Conservation (phyloP, 2,329 filamentous ascomycete genomes). For the Penicillium sp. region DNA sequence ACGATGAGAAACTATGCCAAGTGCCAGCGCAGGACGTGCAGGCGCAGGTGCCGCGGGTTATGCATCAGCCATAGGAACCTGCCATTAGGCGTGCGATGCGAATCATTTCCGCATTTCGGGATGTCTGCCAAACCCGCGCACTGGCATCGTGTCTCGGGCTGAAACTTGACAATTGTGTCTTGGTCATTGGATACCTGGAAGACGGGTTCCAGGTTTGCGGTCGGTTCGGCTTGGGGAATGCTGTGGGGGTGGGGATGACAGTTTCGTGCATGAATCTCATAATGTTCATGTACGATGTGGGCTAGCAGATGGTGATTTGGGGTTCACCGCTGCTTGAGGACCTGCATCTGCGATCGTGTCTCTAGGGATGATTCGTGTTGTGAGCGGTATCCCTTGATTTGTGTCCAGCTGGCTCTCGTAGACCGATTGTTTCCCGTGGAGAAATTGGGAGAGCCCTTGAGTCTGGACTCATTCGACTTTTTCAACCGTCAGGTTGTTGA, state of each 20-base stretch:
- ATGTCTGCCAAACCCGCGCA: constrained; percentile 8
- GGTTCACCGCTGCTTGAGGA: constrained; percentile 7
- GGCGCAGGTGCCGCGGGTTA: constrained; percentile 1
- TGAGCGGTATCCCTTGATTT: constrained; percentile 11
- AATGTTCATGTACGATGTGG: neutral
- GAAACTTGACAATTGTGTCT: neutral
- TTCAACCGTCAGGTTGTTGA: neutral
- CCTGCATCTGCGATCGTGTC: neutral
- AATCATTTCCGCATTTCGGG: constrained; percentile 4
- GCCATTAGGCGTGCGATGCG: neutral
- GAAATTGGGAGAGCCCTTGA: neutral
- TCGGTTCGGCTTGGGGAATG: neutral
- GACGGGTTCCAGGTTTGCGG: no score
- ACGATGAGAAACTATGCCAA: constrained; percentile 8
- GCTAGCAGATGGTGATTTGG: neutral
- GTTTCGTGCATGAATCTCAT: neutral
- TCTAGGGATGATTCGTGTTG: constrained; percentile 4
- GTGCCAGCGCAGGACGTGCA: constrained; percentile 3
- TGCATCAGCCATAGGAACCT: neutral
- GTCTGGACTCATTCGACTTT: neutral
- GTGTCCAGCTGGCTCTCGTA: neutral
- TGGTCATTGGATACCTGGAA: neutral
- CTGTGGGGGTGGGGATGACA: neutral
- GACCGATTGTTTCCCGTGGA: constrained; percentile 10
- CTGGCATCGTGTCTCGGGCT: neutral